These are phyloP conservation scores for Aureoboletus auriporus DNA, from an alignment of 768 basidiomycete genomes.

Conservation along the genomic window DNA sequence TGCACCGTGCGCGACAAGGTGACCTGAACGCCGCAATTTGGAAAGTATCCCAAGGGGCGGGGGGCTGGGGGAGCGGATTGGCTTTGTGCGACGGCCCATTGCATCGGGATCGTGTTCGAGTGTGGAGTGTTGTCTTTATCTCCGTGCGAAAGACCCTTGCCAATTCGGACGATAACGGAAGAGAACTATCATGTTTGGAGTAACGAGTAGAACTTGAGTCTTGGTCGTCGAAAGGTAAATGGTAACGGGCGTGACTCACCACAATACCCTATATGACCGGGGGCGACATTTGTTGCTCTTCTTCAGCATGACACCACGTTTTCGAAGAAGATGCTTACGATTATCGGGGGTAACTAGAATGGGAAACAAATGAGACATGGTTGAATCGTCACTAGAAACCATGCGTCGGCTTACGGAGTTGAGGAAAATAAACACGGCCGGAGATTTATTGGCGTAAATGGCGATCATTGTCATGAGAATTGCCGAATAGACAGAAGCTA, in stretches of 20 bases:
- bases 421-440: conserved; percentile 11
- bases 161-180: conserved; percentile 25
- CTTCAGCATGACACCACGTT: neutral
- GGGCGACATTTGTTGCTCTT: neutral
- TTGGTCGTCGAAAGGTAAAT: too few species aligned
- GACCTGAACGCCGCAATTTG: neutral
- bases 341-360: conserved; percentile 12
- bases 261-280: conserved; percentile 2
- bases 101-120: conserved; percentile 1
- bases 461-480: conserved; percentile 16
- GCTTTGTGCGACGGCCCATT: neutral
- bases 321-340: conserved; percentile 1
- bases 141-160: conserved; percentile 18
- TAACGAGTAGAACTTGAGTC: too few species aligned
- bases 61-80: neutral
- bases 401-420: conserved; percentile 8
- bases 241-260: conserved; percentile 4
- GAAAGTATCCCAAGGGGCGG: neutral
- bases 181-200: conserved; percentile 11
- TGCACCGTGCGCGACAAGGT: neutral
- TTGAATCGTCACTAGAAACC: neutral
- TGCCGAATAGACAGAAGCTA: neutral
- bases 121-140: neutral
- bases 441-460: neutral
- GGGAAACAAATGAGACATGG: neutral